Conservation (phyloP, 257 asterid genomes). For the Jaltomata sinuosa region DNA sequence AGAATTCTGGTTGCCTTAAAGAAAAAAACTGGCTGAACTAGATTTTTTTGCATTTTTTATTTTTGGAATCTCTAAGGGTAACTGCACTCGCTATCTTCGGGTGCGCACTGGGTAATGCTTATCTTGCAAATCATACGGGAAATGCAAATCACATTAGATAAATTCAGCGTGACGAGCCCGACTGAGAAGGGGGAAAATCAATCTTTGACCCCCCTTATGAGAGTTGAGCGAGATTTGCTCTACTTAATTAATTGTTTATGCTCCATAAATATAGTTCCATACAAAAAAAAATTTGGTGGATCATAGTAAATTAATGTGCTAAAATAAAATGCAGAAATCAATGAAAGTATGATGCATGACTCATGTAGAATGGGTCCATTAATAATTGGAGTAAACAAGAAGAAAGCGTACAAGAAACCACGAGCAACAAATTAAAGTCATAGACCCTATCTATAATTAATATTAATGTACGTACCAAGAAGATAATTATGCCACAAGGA, state of each 20-base stretch:
- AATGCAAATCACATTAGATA: accelerated
- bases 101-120: no score
- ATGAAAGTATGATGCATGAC: background rate
- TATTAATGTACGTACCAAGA: background rate
- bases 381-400: background rate
- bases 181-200: background rate
- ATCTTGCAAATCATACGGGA: background rate
- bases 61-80: background rate
- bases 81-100: background rate
- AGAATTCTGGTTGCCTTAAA: background rate
- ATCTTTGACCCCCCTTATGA: background rate
- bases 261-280: no score
- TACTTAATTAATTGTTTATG: background rate
- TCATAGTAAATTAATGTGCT: background rate
- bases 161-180: background rate
- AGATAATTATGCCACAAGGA: background rate
- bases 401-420: background rate
- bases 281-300: background rate
- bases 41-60: background rate
- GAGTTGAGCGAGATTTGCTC: no score
- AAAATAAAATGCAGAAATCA: background rate
- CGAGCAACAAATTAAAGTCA: background rate
- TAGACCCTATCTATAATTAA: background rate
- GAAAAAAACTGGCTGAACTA: background rate
- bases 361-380: background rate